These are phyloP conservation scores for Globisporangium sylvaticum DNA, from an alignment of 352 stramenopile species.

Conservation along the genomic window DNA sequence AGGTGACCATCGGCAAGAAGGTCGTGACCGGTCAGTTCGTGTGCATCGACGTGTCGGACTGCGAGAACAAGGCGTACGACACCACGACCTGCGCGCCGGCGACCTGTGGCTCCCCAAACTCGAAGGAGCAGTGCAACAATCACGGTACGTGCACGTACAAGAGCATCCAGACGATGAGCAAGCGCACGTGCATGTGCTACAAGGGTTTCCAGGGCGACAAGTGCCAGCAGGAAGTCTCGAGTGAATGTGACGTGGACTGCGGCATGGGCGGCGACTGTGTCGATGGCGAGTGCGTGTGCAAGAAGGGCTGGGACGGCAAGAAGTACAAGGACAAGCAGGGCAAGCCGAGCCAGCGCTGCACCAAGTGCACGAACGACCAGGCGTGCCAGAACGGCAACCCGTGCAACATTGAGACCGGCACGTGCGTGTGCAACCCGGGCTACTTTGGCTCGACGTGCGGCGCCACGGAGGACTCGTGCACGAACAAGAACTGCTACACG, in stretches of 20 bases:
- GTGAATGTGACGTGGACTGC: constrained; percentile 36
- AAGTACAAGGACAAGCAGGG: constrained; percentile 25
- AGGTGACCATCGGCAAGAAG: constrained; percentile 49
- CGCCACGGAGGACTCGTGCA: constrained; percentile 22
- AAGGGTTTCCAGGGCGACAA: constrained; percentile 28
- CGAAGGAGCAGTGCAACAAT: constrained; percentile 55
- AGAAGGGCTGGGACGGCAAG: constrained; percentile 32
- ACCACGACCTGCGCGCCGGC: constrained; percentile 26
- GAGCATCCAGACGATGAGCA: constrained; percentile 52
- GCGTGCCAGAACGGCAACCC: constrained; percentile 31
- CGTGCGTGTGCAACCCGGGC: constrained; percentile 26
- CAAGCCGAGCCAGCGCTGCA: constrained; percentile 25
- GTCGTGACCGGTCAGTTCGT: constrained; percentile 50
- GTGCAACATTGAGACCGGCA: constrained; percentile 22
- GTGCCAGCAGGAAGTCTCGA: constrained; percentile 22
- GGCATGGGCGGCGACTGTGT: constrained; percentile 32
- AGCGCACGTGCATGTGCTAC: constrained; percentile 55
- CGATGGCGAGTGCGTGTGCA: constrained; percentile 28
- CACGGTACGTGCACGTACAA: constrained; percentile 75
- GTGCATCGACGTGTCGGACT: constrained; percentile 57
- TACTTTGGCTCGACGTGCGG: constrained; percentile 31
- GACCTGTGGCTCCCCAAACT: constrained; percentile 34
- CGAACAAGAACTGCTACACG: constrained; percentile 21
- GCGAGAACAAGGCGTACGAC: constrained; percentile 43
- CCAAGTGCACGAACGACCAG: constrained; percentile 34